phyloP scores from a whole-genome alignment of 225 moss, liverwort and hornwort genomes.

The Ulota crispa region DNA sequence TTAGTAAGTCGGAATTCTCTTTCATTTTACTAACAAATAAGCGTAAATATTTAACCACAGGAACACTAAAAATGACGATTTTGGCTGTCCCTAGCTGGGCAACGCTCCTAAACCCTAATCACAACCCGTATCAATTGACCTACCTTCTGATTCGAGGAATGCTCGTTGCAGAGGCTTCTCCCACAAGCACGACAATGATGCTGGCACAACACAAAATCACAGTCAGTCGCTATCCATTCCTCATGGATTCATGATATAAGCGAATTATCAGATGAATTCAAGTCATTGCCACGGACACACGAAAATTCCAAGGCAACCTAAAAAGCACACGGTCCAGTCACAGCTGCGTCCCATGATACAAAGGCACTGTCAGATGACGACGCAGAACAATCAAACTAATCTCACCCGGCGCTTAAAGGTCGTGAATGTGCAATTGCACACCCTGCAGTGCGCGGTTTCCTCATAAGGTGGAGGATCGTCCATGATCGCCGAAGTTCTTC shows the following conservation, averaged over 20 bases:
- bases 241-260: too few species aligned
- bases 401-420: constrained; percentile 94
- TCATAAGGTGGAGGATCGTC: constrained; percentile 84
- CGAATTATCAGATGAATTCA: neutral
- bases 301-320: neutral
- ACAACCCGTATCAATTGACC: neutral
- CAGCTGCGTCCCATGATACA: neutral
- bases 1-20: neutral
- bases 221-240: constrained; percentile 10
- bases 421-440: constrained; percentile 75
- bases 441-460: constrained; percentile 74
- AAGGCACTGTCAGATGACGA: neutral
- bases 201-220: constrained; percentile 40
- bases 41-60: neutral
- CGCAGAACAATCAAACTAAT: neutral
- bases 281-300: neutral
- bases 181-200: constrained; percentile 98
- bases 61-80: neutral
- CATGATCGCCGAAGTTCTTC: constrained; percentile 40
- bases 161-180: constrained; percentile 87
- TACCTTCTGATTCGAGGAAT: constrained; percentile 95
- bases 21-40: too few species aligned
- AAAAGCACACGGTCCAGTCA: constrained; percentile 18
- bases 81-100: neutral
- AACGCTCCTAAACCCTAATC: constrained; percentile 29